phyloP scores from a whole-genome alignment of 2,329 filamentous ascomycete genomes.

The Thielaviopsis musarum region DNA sequence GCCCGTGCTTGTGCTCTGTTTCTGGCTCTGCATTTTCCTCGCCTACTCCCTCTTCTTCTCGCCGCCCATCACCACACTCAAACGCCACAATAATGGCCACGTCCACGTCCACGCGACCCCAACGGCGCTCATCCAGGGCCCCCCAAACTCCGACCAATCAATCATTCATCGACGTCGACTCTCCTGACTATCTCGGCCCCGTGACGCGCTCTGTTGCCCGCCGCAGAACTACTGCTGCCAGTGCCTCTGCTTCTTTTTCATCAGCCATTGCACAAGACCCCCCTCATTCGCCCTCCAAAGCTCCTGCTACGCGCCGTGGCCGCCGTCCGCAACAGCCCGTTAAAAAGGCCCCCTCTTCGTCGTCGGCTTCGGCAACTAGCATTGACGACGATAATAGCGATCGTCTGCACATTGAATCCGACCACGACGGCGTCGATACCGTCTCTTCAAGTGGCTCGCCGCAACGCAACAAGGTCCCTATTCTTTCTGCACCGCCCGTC shows the following conservation, averaged over 20 bases:
- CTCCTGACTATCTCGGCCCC: conserved; percentile 43
- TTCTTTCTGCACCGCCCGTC: background rate
- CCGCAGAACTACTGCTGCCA: conserved; percentile 21
- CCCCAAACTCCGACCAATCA: conserved; percentile 4
- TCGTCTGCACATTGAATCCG: background rate
- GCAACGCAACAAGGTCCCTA: background rate
- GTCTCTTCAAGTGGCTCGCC: conserved; percentile 7
- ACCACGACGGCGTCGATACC: conserved; percentile 2
- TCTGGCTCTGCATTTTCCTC: background rate
- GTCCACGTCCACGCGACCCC: conserved; percentile 5
- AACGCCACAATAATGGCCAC: conserved; percentile 6
- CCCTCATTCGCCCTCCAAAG: background rate
- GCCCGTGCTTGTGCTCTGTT: background rate
- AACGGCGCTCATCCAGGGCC: conserved; percentile 5
- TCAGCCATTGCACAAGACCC: background rate
- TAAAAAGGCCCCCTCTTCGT: background rate
- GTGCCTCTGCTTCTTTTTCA: background rate
- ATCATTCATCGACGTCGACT: conserved; percentile 1
- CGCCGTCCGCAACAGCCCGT: background rate
- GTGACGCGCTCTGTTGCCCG: conserved; percentile 56
- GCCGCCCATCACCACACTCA: background rate
- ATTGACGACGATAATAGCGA: conserved; percentile 7
- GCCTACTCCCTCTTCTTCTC: background rate
- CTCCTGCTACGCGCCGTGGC: conserved; percentile 1
- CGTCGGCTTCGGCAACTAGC: conserved; percentile 4